Percentiles rank a stretch among this genome's conserved stretches.
phyloP scores from a whole-genome alignment of 2,329 filamentous ascomycete species.

The Dothideomycetidae sp. region DNA sequence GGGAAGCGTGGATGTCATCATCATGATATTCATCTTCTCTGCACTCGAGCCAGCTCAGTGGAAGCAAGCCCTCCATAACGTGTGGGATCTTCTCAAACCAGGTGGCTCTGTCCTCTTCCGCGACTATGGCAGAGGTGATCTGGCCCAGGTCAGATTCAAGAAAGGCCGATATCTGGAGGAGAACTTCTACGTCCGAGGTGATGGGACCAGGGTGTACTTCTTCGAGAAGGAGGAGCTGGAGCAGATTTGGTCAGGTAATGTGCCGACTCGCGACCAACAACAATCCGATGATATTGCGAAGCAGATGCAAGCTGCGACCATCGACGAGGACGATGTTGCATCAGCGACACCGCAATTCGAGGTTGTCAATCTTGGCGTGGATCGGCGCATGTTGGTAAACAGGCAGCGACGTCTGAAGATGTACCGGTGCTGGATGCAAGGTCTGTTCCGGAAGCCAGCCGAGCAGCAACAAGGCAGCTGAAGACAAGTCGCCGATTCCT shows the following conservation, averaged over 20 bases:
- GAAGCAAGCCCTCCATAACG: conserved; percentile 66
- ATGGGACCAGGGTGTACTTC: conserved; percentile 94
- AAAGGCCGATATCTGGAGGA: conserved; percentile 88
- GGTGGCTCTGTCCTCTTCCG: conserved; percentile 90
- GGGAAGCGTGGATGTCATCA: conserved; percentile 74
- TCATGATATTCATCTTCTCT: conserved; percentile 96
- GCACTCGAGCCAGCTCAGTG: conserved; percentile 77
- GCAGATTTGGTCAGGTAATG: conserved; percentile 54
- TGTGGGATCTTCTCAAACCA: conserved; percentile 71
- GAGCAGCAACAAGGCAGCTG: background rate
- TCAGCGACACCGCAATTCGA: conserved; percentile 36
- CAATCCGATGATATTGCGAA: conserved; percentile 15
- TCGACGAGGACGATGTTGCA: conserved; percentile 7
- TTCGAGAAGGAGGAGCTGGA: conserved; percentile 77
- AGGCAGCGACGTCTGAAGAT: conserved; percentile 84
- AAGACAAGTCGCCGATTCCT: background rate
- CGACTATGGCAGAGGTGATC: conserved; percentile 88
- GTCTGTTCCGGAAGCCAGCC: conserved; percentile 47
- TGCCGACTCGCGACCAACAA: conserved; percentile 14
- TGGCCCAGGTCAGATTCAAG: conserved; percentile 94
- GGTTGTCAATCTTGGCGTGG: conserved; percentile 64
- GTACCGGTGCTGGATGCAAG: conserved; percentile 95
- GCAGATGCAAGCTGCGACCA: conserved; percentile 11
- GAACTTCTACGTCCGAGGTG: conserved; percentile 93
- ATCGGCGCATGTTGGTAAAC: conserved; percentile 84